Conservation (phyloP, 441 rosid species). For the Pelargonium citronellum region DNA sequence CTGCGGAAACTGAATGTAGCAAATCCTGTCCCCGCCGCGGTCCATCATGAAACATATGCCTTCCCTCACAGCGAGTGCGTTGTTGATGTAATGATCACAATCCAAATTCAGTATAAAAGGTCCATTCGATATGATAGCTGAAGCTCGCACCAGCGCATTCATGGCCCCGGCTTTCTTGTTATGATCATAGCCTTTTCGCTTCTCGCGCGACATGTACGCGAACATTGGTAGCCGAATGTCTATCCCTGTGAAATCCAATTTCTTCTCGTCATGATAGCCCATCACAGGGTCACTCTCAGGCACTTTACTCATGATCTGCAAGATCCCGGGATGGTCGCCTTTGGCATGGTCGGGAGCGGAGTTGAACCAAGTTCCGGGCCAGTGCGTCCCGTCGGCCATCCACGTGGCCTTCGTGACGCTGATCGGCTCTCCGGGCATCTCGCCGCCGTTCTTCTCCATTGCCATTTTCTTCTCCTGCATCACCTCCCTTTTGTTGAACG, state of each 20-base stretch:
- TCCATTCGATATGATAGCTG: constrained; percentile 83
- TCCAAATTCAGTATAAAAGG: constrained; percentile 83
- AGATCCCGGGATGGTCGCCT: constrained; percentile 83
- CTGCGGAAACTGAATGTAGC: constrained; percentile 84
- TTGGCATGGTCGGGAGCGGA: constrained; percentile 58
- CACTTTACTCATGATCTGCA: constrained; percentile 65
- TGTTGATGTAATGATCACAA: constrained; percentile 77
- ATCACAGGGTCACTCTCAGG: constrained; percentile 52
- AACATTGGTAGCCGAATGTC: constrained; percentile 69
- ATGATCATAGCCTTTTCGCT: constrained; percentile 76
- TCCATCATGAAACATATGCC: constrained; percentile 97
- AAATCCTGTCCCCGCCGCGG: constrained; percentile 69
- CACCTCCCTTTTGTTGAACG: constrained; percentile 68
- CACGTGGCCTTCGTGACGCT: constrained; percentile 70
- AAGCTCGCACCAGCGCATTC: constrained; percentile 77
- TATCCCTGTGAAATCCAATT: constrained; percentile 59
- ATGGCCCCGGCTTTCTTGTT: constrained; percentile 90
- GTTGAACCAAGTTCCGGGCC: constrained; percentile 87
- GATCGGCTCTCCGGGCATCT: constrained; percentile 33
- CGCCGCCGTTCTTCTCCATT: constrained; percentile 43
- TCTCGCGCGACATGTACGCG: constrained; percentile 77
- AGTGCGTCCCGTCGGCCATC: constrained; percentile 91
- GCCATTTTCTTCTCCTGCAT: constrained; percentile 64
- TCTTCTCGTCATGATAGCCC: constrained; percentile 39
- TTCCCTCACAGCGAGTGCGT: constrained; percentile 70